Percentiles rank a stretch among this genome's conserved stretches.
phyloP scores from a whole-genome alignment of 495 filamentous ascomycete genomes.

The Penicillium angulare region DNA sequence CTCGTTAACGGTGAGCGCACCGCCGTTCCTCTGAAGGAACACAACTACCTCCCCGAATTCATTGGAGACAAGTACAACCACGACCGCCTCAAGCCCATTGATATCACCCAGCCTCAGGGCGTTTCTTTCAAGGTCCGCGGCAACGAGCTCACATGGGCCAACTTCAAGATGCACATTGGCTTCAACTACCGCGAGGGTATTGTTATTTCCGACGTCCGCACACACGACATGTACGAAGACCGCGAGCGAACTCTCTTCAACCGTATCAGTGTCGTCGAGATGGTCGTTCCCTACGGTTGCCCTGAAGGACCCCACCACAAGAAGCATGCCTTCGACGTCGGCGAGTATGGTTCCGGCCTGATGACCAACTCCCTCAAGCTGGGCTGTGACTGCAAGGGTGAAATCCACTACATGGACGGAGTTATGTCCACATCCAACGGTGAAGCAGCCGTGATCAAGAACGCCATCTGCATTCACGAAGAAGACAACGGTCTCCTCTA shows the following conservation, averaged over 20 bases:
- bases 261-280: slow-evolving; percentile 89
- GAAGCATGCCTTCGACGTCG: slow-evolving; percentile 93
- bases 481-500: slow-evolving; percentile 92
- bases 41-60: slow-evolving; percentile 50
- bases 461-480: slow-evolving; percentile 96
- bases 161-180: slow-evolving; percentile 53
- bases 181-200: slow-evolving; percentile 96
- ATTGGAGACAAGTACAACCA: slow-evolving; percentile 34
- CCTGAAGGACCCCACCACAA: slow-evolving; percentile 90
- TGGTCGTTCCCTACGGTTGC: slow-evolving; percentile 96
- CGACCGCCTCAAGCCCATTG: slow-evolving; percentile 39
- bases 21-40: slow-evolving; percentile 51
- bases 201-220: slow-evolving; percentile 86
- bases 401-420: slow-evolving; percentile 88
- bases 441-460: slow-evolving; percentile 76
- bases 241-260: slow-evolving; percentile 80
- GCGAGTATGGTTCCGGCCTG: slow-evolving; percentile 92
- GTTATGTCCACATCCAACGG: slow-evolving; percentile 83
- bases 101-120: slow-evolving; percentile 39
- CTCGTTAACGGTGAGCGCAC: slow-evolving; percentile 70
- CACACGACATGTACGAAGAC: slow-evolving; percentile 84
- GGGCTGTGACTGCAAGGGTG: slow-evolving; percentile 94
- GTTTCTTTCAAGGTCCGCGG: slow-evolving; percentile 42
- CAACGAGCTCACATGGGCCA: slow-evolving; percentile 39
- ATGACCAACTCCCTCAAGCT: slow-evolving; percentile 91